Base-by-base conservation (phyloP, 73 alveolate species). In the Stentor roeselii region DNA sequence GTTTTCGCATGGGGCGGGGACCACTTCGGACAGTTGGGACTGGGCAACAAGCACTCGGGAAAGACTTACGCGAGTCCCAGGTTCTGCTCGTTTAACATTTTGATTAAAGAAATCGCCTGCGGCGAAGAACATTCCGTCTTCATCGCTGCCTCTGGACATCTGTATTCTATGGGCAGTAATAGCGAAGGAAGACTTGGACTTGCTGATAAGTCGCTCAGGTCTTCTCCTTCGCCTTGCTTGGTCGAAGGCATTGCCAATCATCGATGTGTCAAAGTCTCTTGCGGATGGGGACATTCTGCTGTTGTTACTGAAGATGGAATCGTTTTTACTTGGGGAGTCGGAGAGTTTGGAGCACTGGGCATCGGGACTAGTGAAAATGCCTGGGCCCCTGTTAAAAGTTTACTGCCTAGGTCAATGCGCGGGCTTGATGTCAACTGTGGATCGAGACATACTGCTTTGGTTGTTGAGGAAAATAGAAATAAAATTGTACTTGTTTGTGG, bases 161-260 rank as follows among this genome's bases (percentile, higher is more conserved):
- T 88, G 78, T 88, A 88, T 59, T 85, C 91, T 60, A 88, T 87
- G 0, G 93, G 93, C 40, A 60, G 88, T 3, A 88, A 88, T 74
- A 82, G 76, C 3, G 60, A 76, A 42, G 89, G 89, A 21, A 89
- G 86, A 84, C 78, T 88, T 83, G 88, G 91, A 1, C 60, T 85
- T 3, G 31, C 30, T 21, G 78, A 84, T 3, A 38, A 42, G 60
- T 60, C 76, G 41, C 74, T 58, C 27, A 15, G 27, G 14, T 15
- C 14, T 21, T 58, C 74, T 14, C 74, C 74, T 58, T 14, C n/a
- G 14, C 74, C 74, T 15, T 21, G 14, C 74, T 21, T 58, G n/a
- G n/a, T 58, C n/a, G 74, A 58, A 58, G n/a, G n/a, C n/a, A 15
- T 58, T 14, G n/a, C n/a, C n/a, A 21, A 58, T 21, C n/a, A 58